Percentiles rank a stretch among this genome's conserved stretches.
Evolutionary conservation across 2,329 filamentous ascomycete species (phyloP).

Genomic region (Fusarium fujikuroi): DNA sequence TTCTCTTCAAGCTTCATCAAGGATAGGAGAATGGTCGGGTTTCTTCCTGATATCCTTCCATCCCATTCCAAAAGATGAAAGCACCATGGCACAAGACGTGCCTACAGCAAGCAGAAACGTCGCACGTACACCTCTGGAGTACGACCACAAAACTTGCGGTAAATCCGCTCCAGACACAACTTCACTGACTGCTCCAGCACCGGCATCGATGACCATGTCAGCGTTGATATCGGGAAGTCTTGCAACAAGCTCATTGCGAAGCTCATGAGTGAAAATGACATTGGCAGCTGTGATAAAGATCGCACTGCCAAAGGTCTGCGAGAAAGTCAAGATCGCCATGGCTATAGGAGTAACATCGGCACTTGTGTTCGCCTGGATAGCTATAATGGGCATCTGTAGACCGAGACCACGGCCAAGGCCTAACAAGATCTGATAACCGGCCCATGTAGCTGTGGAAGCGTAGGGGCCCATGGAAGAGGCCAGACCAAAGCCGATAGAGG

Average conservation of each 20-base stretch:
- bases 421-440: slow-evolving; percentile 54
- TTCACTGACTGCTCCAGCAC: slow-evolving; percentile 53
- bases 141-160: slow-evolving; percentile 52
- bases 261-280: slow-evolving; percentile 46
- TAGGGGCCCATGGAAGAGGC: slow-evolving; percentile 53
- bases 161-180: slow-evolving; percentile 48
- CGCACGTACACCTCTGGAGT: slow-evolving; percentile 49
- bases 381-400: slow-evolving; percentile 54
- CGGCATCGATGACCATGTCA: slow-evolving; percentile 52
- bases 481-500: slow-evolving; percentile 52
- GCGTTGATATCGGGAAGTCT: slow-evolving; percentile 48
- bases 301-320: slow-evolving; percentile 53
- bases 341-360: slow-evolving; percentile 43
- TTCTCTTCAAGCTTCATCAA: slow-evolving; percentile 29
- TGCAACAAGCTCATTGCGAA: slow-evolving; percentile 46
- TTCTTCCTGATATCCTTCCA: slow-evolving; percentile 58
- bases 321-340: slow-evolving; percentile 43
- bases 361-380: slow-evolving; percentile 44
- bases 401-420: slow-evolving; percentile 58
- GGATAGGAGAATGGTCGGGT: slow-evolving; percentile 4
- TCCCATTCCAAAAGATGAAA: slow-evolving; percentile 57
- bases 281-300: slow-evolving; percentile 56
- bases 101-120: slow-evolving; percentile 48
- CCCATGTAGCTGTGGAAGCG: slow-evolving; percentile 53
- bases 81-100: slow-evolving; percentile 46